These are phyloP conservation scores for Populus tremula DNA, from an alignment of 345 rosid species.

Conservation along the genomic window DNA sequence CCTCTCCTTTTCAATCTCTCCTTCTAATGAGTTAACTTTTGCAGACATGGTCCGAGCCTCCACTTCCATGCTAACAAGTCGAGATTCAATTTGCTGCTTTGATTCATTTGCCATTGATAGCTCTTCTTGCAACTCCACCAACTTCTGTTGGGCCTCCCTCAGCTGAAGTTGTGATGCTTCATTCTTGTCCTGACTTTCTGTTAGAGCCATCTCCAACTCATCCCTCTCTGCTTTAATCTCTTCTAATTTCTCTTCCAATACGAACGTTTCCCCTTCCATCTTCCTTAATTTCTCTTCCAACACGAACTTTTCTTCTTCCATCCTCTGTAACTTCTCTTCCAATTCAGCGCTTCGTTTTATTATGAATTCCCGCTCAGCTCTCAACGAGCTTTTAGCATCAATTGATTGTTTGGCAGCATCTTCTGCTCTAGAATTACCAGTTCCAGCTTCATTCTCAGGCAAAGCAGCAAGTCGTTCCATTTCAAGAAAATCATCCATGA, in stretches of 20 bases:
- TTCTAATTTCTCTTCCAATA: conserved; percentile 47
- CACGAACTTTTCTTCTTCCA: conserved; percentile 26
- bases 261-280: conserved; percentile 20
- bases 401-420: conserved; percentile 28
- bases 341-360: conserved; percentile 34
- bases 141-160: conserved; percentile 43
- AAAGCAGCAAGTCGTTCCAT: conserved; percentile 76
- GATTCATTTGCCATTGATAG: conserved; percentile 41
- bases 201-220: conserved; percentile 58
- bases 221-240: conserved; percentile 38
- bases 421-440: conserved; percentile 30
- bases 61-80: conserved; percentile 46
- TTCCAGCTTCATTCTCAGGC: conserved; percentile 44
- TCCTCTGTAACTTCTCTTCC: conserved; percentile 32
- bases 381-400: conserved; percentile 39
- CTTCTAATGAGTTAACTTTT: conserved; percentile 52
- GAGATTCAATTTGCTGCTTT: conserved; percentile 54
- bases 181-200: conserved; percentile 37
- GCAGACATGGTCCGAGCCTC: conserved; percentile 43
- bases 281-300: conserved; percentile 16
- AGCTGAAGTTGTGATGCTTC: conserved; percentile 38
- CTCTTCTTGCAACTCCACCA: conserved; percentile 53
- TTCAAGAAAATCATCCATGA: conserved; percentile 98
- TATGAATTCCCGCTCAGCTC: conserved; percentile 49
- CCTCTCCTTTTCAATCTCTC: conserved; percentile 58